Percentiles rank a stretch among this genome's conserved stretches.
These are phyloP conservation scores for Oryza meyeriana DNA, from an alignment of 176 grass and related monocot species.

Conservation along the genomic window DNA sequence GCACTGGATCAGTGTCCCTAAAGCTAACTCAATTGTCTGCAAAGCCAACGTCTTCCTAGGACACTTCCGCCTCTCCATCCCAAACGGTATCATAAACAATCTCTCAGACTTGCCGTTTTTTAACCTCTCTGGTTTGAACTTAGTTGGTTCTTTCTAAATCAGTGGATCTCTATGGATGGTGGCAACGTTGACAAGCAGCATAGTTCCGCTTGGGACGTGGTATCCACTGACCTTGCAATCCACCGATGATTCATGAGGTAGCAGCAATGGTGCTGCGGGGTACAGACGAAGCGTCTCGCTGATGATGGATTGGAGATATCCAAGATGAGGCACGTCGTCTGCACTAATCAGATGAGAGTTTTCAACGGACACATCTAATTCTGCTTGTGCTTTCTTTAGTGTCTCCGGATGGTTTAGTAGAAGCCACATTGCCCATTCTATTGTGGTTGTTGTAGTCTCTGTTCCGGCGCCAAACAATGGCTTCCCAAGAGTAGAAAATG, in stretches of 20 bases:
- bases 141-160: not conserved
- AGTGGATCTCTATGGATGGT: constrained; percentile 44
- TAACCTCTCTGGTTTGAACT: constrained; percentile 60
- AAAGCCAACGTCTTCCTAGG: constrained; percentile 37
- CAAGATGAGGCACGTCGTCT: constrained; percentile 37
- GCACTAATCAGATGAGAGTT: constrained; percentile 6
- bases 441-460: constrained; percentile 39
- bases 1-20: constrained; percentile 61
- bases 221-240: constrained; percentile 29
- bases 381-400: constrained; percentile 30
- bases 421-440: constrained; percentile 58
- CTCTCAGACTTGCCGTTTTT: not conserved
- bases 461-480: constrained; percentile 9
- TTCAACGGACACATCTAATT: constrained; percentile 40
- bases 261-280: constrained; percentile 23
- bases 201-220: constrained; percentile 22
- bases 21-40: not conserved
- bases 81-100: constrained; percentile 41
- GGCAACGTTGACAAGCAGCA: constrained; percentile 52
- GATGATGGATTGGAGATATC: constrained; percentile 52
- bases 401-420: constrained; percentile 54
- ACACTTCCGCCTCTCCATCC: constrained; percentile 51
- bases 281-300: constrained; percentile 53
- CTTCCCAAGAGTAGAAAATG: not conserved
- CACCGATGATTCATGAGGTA: constrained; percentile 32